phyloP scores from a whole-genome alignment of 1,284 basidiomycete species.

The Ceratobasidium sp. region DNA sequence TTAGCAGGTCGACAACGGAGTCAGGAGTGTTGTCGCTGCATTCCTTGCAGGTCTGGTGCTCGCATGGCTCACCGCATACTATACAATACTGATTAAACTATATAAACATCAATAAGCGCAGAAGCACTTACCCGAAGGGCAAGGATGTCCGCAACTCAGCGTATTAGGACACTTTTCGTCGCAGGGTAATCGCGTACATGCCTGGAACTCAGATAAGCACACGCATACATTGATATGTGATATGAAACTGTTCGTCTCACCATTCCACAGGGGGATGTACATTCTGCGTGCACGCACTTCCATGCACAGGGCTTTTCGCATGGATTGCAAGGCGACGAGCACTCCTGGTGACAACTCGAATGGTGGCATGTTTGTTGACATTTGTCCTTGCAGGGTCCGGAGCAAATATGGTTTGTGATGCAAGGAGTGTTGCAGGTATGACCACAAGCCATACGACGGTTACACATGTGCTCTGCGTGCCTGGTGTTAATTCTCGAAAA shows the following conservation, averaged over 20 bases:
- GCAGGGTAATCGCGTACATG: constrained; percentile 31
- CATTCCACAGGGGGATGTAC: constrained; percentile 71
- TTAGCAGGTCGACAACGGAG: constrained; percentile 68
- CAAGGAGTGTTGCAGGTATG: constrained; percentile 63
- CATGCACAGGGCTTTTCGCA: constrained; percentile 67
- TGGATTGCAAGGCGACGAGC: constrained; percentile 57
- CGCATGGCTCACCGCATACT: constrained; percentile 67
- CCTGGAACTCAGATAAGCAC: background rate
- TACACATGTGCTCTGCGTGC: constrained; percentile 61
- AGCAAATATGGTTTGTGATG: constrained; percentile 58
- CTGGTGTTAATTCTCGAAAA: constrained; percentile 47
- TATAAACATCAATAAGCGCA: constrained; percentile 52
- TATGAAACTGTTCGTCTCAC: no score
- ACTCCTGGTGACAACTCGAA: constrained; percentile 56
- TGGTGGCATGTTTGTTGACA: constrained; percentile 67
- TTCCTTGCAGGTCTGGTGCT: constrained; percentile 43
- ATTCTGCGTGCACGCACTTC: constrained; percentile 60
- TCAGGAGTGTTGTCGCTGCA: constrained; percentile 54
- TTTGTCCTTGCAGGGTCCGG: constrained; percentile 53
- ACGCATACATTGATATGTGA: no score
- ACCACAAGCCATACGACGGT: constrained; percentile 61
- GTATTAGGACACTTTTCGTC: constrained; percentile 12
- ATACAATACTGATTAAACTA: constrained; percentile 60
- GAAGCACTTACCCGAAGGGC: constrained; percentile 21
- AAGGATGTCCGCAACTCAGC: constrained; percentile 27